Evolutionary conservation across 345 rosid genomes (phyloP).

Genomic region (Lagerstroemia speciosa): DNA sequence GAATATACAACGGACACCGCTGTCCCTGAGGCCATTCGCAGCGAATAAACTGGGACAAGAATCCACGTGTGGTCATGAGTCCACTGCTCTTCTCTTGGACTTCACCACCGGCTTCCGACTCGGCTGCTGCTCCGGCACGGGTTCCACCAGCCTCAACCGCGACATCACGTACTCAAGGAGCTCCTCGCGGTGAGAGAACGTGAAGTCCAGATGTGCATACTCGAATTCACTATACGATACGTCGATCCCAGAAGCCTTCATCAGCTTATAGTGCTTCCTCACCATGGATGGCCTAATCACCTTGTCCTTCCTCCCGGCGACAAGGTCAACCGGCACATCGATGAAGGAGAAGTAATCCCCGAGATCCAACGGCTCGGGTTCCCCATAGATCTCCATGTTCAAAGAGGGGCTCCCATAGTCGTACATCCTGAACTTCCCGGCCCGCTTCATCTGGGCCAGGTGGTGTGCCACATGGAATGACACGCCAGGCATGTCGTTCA

Average conservation of each 20-base stretch:
- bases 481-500: conserved; percentile 96
- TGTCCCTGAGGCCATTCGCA: too few species aligned
- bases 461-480: conserved; percentile 74
- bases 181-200: conserved; percentile 82
- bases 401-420: conserved; percentile 64
- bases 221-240: conserved; percentile 66
- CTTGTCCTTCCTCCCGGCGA: conserved; percentile 76
- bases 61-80: too few species aligned
- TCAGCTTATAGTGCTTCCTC: conserved; percentile 58
- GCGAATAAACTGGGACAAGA: neutral
- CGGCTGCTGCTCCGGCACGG: conserved; percentile 17
- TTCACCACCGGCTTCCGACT: conserved; percentile 24
- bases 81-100: conserved; percentile 26
- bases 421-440: conserved; percentile 68
- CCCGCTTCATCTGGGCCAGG: conserved; percentile 80
- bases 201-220: conserved; percentile 93
- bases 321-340: conserved; percentile 74
- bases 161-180: conserved; percentile 78
- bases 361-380: conserved; percentile 78
- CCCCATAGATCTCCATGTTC: conserved; percentile 69
- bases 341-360: conserved; percentile 62
- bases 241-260: conserved; percentile 65
- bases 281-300: conserved; percentile 82
- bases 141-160: conserved; percentile 53
- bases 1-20: too few species aligned